Conservation (phyloP, 78 protist genomes). For the Anaeramoeba flamelloides region DNA sequence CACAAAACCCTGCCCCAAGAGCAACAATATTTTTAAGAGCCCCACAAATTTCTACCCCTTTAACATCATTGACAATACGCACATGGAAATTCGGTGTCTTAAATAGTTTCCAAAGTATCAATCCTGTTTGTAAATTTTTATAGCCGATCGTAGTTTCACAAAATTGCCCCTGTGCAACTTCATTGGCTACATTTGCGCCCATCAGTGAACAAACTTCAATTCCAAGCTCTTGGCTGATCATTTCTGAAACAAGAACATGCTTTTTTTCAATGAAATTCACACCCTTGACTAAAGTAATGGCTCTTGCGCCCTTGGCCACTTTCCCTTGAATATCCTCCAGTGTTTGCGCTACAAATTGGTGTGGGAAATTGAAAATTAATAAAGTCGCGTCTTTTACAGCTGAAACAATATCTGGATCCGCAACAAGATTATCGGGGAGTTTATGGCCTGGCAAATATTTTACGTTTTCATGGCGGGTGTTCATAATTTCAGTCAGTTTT, state of each 20-base stretch:
- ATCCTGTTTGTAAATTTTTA: background rate
- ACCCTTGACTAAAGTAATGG: constrained; percentile 46
- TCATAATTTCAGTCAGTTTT: constrained; percentile 39
- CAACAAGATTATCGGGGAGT: constrained; percentile 27
- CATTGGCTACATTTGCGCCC: constrained; percentile 56
- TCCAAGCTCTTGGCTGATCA: constrained; percentile 18
- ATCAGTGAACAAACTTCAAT: constrained; percentile 21
- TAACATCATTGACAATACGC: constrained; percentile 6
- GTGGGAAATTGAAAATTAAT: no score
- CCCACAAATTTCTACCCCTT: background rate
- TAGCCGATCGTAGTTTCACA: constrained; percentile 44
- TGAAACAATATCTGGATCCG: no score
- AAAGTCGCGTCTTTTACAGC: no score
- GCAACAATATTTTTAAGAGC: constrained; percentile 1
- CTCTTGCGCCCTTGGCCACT: no score
- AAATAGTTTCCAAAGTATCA: constrained; percentile 16
- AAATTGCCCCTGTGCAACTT: constrained; percentile 37
- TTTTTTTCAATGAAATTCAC: constrained; percentile 14
- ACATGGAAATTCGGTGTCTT: constrained; percentile 23
- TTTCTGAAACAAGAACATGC: constrained; percentile 21
- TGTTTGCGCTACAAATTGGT: no score
- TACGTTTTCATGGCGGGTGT: constrained; percentile 31
- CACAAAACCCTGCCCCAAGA: constrained; percentile 40
- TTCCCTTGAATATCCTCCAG: no score
- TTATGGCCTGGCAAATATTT: constrained; percentile 40